Evolutionary conservation across 2,329 filamentous ascomycete genomes (phyloP), one percentile per base, ranked within the genome.

Genomic region (Aspergillus sp.): DNA sequence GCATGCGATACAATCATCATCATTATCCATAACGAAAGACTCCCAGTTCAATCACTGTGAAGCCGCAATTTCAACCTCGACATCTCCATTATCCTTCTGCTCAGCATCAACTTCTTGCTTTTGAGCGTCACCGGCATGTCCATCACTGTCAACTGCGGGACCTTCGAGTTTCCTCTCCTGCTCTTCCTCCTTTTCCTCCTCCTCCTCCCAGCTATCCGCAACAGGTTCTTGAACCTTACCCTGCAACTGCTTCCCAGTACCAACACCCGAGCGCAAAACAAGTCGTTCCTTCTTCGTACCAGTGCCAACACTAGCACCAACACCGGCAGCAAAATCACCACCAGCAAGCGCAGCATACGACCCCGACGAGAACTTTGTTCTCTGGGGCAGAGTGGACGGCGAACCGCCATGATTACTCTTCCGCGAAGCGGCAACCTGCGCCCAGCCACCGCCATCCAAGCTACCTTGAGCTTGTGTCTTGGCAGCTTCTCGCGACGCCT

Each of bases 171-270:
- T 56, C 41, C 49, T 51, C 39, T 61, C 64, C 15, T 60, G 58
- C 48, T 63, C 51, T 33, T 74, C 71, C 37, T 74, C 68, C 41
- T 65, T 68, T 47, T 72, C 68, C 39, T 72, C 64, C 43, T 71
- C 71, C 32, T 72, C 67, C 47, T 75, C 73, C 71, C 73, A 75
- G 52, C 68, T 68, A 54, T 75, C 73, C 9, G 63, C 69, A 20
- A 74, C 67, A 20, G 68, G 58, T 12, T 54, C 56, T 5, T 64
- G 53, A 45, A 56, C 48, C 39, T 55, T 49, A 30, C 51, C 55
- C 44, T 53, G 56, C 37, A 59, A 44, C 46, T 61, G 56, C 49
- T 64, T 69, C 7, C 57, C 57, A n/a, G 56, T 57, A 20, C 60
- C 63, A 43, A 67, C 60, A 23, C 64, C 65, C 6, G 66, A 67